Evolutionary conservation across 768 basidiomycete genomes (phyloP).

Genomic region (Sutorius australiensis): DNA sequence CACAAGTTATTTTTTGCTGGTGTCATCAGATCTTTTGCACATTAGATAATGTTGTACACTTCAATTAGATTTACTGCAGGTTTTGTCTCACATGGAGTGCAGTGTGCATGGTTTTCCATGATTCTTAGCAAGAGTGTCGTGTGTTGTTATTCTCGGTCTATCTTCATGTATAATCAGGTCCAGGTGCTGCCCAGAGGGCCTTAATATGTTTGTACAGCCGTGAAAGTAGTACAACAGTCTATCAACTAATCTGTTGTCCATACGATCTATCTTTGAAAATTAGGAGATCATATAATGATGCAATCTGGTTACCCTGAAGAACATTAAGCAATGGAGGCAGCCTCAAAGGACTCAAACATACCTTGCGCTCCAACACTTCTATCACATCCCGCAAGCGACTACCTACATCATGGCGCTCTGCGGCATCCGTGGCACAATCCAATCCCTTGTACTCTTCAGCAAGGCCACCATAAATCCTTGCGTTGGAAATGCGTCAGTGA

Average conservation of each 20-base stretch:
- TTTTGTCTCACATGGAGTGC: too few relatives aligned
- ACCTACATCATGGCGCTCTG: slow-evolving; percentile 81
- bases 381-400: slow-evolving; percentile 89
- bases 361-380: slow-evolving; percentile 89
- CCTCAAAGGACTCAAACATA: slow-evolving; percentile 26
- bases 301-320: slow-evolving; percentile 85
- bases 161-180: too few relatives aligned
- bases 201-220: too few relatives aligned
- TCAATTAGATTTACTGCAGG: too few relatives aligned
- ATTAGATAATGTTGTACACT: too few relatives aligned
- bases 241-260: slow-evolving; percentile 5
- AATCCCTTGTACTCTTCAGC: slow-evolving; percentile 91
- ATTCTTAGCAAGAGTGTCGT: too few relatives aligned
- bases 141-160: too few relatives aligned
- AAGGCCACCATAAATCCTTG: slow-evolving; percentile 84
- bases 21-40: too few relatives aligned
- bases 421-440: slow-evolving; percentile 78
- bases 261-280: slow-evolving; percentile 66
- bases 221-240: not conserved
- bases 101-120: too few relatives aligned
- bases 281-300: slow-evolving; percentile 82
- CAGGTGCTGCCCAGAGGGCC: too few relatives aligned
- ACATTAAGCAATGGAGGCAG: not conserved
- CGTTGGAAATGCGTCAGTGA: slow-evolving; percentile 7
- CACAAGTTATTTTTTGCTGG: too few relatives aligned